These are phyloP conservation scores for Moricandia arvensis DNA, from an alignment of 345 rosid genomes.

Conservation along the genomic window DNA sequence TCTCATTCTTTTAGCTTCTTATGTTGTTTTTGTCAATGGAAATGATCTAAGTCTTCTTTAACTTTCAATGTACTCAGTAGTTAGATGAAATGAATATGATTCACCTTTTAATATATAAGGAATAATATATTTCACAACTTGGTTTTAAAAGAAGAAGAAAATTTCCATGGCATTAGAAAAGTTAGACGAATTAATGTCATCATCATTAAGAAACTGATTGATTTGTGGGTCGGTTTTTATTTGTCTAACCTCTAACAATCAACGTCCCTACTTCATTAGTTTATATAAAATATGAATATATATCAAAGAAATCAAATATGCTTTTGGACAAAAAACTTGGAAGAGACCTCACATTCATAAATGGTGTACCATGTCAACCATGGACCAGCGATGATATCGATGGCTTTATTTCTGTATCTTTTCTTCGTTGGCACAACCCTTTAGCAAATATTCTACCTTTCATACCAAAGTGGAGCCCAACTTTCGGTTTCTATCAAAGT, in stretches of 20 bases:
- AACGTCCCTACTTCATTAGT: conserved; percentile 30
- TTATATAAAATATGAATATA: neutral
- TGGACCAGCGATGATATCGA: conserved; percentile 27
- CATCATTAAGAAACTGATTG: conserved; percentile 29
- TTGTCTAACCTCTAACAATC: conserved; percentile 39
- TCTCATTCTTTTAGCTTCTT: neutral
- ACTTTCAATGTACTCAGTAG: conserved; percentile 18
- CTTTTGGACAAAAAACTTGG: conserved; percentile 21
- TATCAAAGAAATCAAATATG: conserved; percentile 16
- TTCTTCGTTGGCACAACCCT: conserved; percentile 18
- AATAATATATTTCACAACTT: conserved; percentile 25
- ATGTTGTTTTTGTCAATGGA: neutral
- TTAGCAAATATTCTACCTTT: conserved; percentile 25
- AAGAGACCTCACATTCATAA: conserved; percentile 33
- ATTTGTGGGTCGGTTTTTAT: conserved; percentile 32
- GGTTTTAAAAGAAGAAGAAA: neutral
- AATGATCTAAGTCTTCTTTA: conserved; percentile 7
- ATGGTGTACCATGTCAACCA: conserved; percentile 38
- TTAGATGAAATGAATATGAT: conserved; percentile 13
- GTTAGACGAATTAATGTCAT: conserved; percentile 20
- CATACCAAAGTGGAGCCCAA: conserved; percentile 31
- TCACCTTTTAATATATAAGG: neutral
- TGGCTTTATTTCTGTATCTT: conserved; percentile 17
- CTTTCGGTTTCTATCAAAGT: conserved; percentile 31
- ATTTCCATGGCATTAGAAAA: conserved; percentile 18